Percentiles rank a stretch among this genome's conserved stretches.
phyloP scores from a whole-genome alignment of 1,284 basidiomycete species.

The Coniophora puteana region DNA sequence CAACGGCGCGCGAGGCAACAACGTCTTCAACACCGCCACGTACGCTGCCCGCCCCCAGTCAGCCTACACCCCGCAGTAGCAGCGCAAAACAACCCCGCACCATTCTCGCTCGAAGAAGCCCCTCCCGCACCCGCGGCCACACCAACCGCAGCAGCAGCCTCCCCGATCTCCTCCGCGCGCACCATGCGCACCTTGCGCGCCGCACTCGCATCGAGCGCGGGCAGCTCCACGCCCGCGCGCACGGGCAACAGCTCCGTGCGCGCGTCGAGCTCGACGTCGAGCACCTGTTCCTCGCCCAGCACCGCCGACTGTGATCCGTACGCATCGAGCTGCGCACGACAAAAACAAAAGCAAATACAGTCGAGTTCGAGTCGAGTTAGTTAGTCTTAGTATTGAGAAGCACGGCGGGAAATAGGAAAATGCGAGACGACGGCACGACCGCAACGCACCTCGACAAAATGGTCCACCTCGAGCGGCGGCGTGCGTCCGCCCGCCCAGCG shows the following conservation, averaged over 20 bases:
- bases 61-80: too few relatives aligned
- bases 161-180: slow-evolving; percentile 24
- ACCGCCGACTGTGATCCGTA: slow-evolving; percentile 42
- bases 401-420: slow-evolving; percentile 3
- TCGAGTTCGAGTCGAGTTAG: too few relatives aligned
- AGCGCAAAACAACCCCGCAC: neutral
- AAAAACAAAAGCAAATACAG: slow-evolving; percentile 4
- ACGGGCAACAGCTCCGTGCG: slow-evolving; percentile 49
- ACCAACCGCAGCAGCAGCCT: too few relatives aligned
- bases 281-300: slow-evolving; percentile 65
- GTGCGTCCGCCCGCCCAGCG: slow-evolving; percentile 43
- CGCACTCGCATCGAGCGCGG: neutral
- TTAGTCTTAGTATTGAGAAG: too few relatives aligned
- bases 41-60: too few relatives aligned
- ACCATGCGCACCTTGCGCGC: slow-evolving; percentile 23
- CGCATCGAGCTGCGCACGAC: slow-evolving; percentile 65
- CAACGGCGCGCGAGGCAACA: slow-evolving; percentile 56
- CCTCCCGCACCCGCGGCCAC: neutral
- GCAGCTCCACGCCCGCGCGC: slow-evolving; percentile 2
- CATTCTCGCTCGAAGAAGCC: neutral
- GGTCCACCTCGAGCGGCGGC: slow-evolving; percentile 49
- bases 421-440: neutral
- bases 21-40: slow-evolving; percentile 34
- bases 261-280: slow-evolving; percentile 69
- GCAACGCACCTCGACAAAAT: slow-evolving; percentile 68